Percentiles rank a stretch among this genome's conserved stretches.
These are phyloP conservation scores for Hypoxylon sp. DNA, from an alignment of 2,329 filamentous ascomycete genomes.

Conservation along the genomic window DNA sequence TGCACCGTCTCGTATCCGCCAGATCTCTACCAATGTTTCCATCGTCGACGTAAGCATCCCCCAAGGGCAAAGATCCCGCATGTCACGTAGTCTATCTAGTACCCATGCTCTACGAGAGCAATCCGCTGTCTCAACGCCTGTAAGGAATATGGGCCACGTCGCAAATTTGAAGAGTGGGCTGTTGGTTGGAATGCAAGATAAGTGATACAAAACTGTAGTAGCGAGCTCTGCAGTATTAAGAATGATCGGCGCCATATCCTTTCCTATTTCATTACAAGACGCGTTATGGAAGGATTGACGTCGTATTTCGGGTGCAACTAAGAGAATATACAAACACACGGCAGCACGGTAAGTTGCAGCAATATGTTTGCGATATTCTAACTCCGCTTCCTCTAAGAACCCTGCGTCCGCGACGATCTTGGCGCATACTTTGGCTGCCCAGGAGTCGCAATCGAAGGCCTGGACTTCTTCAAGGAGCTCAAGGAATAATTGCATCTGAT, in stretches of 20 bases:
- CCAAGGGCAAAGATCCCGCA: conserved; percentile 64
- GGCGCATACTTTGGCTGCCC: conserved; percentile 60
- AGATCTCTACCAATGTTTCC: conserved; percentile 64
- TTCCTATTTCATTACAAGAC: neutral
- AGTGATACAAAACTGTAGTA: conserved; percentile 65
- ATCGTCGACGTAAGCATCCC: conserved; percentile 66
- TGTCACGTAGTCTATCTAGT: conserved; percentile 62
- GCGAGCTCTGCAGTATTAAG: conserved; percentile 63
- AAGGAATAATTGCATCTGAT: conserved; percentile 57
- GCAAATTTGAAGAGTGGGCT: conserved; percentile 72
- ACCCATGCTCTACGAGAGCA: conserved; percentile 65
- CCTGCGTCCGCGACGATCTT: conserved; percentile 47
- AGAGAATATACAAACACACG: conserved; percentile 64
- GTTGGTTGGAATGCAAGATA: conserved; percentile 63
- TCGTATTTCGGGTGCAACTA: conserved; percentile 51
- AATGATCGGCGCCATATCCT: conserved; percentile 51
- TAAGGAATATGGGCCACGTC: conserved; percentile 72
- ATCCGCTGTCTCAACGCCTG: conserved; percentile 68
- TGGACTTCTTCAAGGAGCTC: conserved; percentile 60
- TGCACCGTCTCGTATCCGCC: conserved; percentile 60
- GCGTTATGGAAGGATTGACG: conserved; percentile 35
- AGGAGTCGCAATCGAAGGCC: conserved; percentile 60
- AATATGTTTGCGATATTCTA: conserved; percentile 58
- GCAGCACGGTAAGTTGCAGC: conserved; percentile 64
- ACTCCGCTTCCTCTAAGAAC: conserved; percentile 58